Percentiles rank a stretch among this genome's conserved stretches.
Evolutionary conservation across 2,329 filamentous ascomycete species (phyloP).

Genomic region (Myotisia sp.): DNA sequence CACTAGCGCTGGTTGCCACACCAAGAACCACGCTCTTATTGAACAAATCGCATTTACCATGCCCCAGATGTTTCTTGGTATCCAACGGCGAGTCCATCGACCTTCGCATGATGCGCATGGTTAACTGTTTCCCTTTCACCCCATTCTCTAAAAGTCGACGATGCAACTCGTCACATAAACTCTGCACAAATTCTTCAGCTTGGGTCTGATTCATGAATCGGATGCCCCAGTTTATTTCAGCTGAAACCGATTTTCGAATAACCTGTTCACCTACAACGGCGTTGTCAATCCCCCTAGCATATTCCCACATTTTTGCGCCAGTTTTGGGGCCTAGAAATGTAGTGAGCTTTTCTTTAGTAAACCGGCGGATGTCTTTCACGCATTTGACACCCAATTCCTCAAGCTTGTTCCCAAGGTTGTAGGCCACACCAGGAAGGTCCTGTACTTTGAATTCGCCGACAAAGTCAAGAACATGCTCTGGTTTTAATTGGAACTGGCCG

Average conservation of each 20-base stretch:
- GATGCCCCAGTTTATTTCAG: slow-evolving; percentile 97
- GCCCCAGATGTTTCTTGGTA: slow-evolving; percentile 81
- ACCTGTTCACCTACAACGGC: slow-evolving; percentile 75
- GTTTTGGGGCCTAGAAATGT: slow-evolving; percentile 77
- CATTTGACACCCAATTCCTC: slow-evolving; percentile 71
- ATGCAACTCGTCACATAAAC: slow-evolving; percentile 71
- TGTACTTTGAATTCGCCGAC: slow-evolving; percentile 65
- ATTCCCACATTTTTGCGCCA: slow-evolving; percentile 79
- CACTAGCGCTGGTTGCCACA: slow-evolving; percentile 63
- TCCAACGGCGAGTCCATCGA: slow-evolving; percentile 77
- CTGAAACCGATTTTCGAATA: slow-evolving; percentile 83
- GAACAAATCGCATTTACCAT: slow-evolving; percentile 87
- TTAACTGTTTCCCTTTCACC: slow-evolving; percentile 76
- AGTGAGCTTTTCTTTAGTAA: slow-evolving; percentile 61
- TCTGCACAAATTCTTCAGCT: slow-evolving; percentile 79
- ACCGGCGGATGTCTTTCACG: slow-evolving; percentile 67
- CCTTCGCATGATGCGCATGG: slow-evolving; percentile 87
- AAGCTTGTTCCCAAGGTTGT: slow-evolving; percentile 73
- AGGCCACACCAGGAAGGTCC: slow-evolving; percentile 79
- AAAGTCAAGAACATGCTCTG: slow-evolving; percentile 62
- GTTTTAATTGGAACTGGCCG: slow-evolving; percentile 76
- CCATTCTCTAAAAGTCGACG: slow-evolving; percentile 66
- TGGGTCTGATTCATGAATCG: slow-evolving; percentile 85
- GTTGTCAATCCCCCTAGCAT: slow-evolving; percentile 73
- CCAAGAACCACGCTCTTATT: slow-evolving; percentile 78